A percentile compares a stretch with the other conserved stretches of the same genome.
These are phyloP conservation scores for Austroboletus festivus DNA, from an alignment of 768 basidiomycete species.

Conservation along the genomic window DNA sequence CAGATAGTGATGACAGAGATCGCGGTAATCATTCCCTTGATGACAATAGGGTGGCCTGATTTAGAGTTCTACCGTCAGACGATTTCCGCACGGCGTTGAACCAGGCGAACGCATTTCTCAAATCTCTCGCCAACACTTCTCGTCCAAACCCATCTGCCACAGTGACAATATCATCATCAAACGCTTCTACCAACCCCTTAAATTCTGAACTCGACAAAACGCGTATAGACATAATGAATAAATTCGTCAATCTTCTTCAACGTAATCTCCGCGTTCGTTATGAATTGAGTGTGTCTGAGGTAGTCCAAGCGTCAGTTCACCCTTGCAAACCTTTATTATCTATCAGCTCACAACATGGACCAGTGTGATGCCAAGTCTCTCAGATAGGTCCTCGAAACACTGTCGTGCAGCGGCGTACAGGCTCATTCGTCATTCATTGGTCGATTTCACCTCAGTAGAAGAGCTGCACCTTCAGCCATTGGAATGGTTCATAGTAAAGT, in stretches of 20 bases:
- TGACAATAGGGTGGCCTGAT: neutral
- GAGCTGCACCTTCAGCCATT: slow-evolving; percentile 60
- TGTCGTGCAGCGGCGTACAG: slow-evolving; percentile 83
- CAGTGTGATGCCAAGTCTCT: slow-evolving; percentile 75
- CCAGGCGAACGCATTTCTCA: slow-evolving; percentile 58
- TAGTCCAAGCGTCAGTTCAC: slow-evolving; percentile 68
- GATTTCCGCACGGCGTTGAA: slow-evolving; percentile 72
- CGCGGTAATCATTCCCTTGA: slow-evolving; percentile 26
- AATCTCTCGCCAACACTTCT: slow-evolving; percentile 48
- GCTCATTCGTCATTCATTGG: slow-evolving; percentile 71
- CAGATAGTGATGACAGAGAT: slow-evolving; percentile 35
- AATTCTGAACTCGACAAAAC: slow-evolving; percentile 47
- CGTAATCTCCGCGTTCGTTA: slow-evolving; percentile 73
- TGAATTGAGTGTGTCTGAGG: slow-evolving; percentile 64
- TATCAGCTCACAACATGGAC: slow-evolving; percentile 9
- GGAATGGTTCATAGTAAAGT: slow-evolving; percentile 93
- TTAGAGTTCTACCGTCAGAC: slow-evolving; percentile 38
- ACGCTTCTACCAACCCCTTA: slow-evolving; percentile 34
- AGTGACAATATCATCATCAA: slow-evolving; percentile 37
- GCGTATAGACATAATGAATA: slow-evolving; percentile 61
- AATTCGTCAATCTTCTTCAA: slow-evolving; percentile 62
- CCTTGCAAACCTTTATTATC: neutral
- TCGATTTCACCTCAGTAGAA: slow-evolving; percentile 70
- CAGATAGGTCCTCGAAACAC: slow-evolving; percentile 69
- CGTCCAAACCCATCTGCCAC: slow-evolving; percentile 34